Base-by-base conservation (phyloP, 2,329 filamentous ascomycete species). In the Colletotrichum truncatum region DNA sequence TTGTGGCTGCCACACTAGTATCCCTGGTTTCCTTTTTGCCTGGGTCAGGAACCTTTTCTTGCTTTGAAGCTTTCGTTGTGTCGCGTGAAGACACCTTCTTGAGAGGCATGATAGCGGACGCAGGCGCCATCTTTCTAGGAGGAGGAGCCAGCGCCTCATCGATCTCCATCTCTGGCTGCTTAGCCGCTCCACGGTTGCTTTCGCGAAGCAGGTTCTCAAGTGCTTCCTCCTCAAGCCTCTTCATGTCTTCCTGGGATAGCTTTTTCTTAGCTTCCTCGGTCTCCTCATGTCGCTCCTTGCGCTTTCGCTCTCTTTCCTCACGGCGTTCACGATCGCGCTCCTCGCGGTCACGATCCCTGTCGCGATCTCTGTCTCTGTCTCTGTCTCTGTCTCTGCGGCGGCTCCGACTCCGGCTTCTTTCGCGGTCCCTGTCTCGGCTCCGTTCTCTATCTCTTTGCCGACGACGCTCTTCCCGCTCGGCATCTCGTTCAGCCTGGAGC, bases 31-130 rank as follows among this genome's bases (percentile, higher is more conserved):
- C 79, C 4, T 67, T 36, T 60, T 78, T 82, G 12, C 70, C 43
- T 23, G 66, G 62, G 6, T 80, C 76, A 36, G 70, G 72, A 10
- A 65, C 57, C 67, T 82, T 85, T 68, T 79, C 83, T 6, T 74
- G 64, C 18, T 83, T 81, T 0, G 76, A 61, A 11, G 76, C 72
- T 69, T 83, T 84, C 6, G 82, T 74, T 3, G 82, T 80, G 14
- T 84, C 81, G 52, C 80, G 67, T 9, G 67, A 60, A 28, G 52
- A 28, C 74, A 55, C 80, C 75, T 76, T 75, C 41, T 77, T 74
- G 54, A 88, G 85, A 2, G 87, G 87, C 59, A 87, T 82, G 62
- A 89, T 89, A 28, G 87, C 87, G 18, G 87, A 89, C 4, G 83
- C 83, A 1, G 86, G 86, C 3, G 74, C 77, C 73, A 83, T 49